phyloP scores from a whole-genome alignment of 2,329 filamentous ascomycete species.

The Microdochium bolleyi region DNA sequence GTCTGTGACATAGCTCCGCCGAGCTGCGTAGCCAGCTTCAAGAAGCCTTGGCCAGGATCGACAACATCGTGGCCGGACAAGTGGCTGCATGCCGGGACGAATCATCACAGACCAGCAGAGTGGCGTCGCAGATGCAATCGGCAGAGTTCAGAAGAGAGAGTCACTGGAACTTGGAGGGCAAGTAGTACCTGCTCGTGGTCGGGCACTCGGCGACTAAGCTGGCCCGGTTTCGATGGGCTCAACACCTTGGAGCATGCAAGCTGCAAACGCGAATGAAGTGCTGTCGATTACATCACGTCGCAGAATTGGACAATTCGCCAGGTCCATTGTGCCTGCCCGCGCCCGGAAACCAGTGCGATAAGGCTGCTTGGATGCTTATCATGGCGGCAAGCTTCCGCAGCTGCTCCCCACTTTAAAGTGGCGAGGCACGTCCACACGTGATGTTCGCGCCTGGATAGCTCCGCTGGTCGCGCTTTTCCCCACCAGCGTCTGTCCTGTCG shows the following conservation, averaged over 20 bases:
- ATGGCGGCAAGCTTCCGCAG: background rate
- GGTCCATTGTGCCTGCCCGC: background rate
- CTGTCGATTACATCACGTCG: too few species aligned
- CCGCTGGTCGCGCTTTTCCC: background rate
- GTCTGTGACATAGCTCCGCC: constrained; percentile 36
- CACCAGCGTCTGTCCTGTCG: background rate
- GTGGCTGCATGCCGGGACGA: background rate
- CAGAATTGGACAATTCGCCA: too few species aligned
- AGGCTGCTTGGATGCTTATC: background rate
- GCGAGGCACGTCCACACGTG: background rate
- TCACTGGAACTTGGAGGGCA: too few species aligned
- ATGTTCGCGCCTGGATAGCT: background rate
- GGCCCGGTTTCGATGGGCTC: too few species aligned
- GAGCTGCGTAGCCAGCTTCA: background rate
- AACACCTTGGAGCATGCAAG: too few species aligned
- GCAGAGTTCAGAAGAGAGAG: too few species aligned
- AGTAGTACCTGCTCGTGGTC: too few species aligned
- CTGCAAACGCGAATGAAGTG: too few species aligned
- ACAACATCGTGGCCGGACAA: background rate
- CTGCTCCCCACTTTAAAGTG: background rate
- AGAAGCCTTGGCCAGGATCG: background rate
- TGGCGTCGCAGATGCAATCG: too few species aligned
- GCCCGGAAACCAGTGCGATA: background rate
- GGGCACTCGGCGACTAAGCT: too few species aligned
- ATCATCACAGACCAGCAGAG: background rate